Percentiles rank a stretch among this genome's conserved stretches.
Conservation (phyloP, 2,329 filamentous ascomycete species). For the Lachnellula cervina region DNA sequence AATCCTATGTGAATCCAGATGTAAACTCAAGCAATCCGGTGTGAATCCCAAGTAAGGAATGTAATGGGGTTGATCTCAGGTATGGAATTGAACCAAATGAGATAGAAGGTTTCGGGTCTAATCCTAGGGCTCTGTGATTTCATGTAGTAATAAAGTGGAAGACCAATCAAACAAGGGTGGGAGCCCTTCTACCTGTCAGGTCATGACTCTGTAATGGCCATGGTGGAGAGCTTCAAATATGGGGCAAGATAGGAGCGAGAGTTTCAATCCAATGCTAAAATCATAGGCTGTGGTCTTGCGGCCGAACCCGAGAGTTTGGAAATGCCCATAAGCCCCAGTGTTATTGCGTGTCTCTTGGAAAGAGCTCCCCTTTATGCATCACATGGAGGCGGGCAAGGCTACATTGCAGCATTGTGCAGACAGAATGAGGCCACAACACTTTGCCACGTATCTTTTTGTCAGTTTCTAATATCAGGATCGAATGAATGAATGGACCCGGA, state of each 20-base stretch:
- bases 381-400: neutral
- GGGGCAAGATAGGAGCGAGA: no score
- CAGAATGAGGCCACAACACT: neutral
- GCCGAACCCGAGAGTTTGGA: neutral
- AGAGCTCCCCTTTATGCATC: neutral
- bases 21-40: neutral
- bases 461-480: neutral
- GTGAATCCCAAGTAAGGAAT: no score
- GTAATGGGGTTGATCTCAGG: neutral
- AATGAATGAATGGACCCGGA: neutral
- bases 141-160: neutral
- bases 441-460: slow-evolving; percentile 1
- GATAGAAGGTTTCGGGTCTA: neutral
- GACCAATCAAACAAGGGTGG: neutral
- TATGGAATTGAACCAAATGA: neutral
- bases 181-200: no score
- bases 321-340: neutral
- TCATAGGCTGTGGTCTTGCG: no score
- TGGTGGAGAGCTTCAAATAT: no score
- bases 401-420: neutral
- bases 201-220: no score
- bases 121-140: neutral
- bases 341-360: neutral
- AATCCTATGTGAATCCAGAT: neutral
- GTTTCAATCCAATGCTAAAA: no score